Evolutionary conservation across 2,329 filamentous ascomycete genomes (phyloP).

Genomic region (Hymenoscyphus fraxineus): DNA sequence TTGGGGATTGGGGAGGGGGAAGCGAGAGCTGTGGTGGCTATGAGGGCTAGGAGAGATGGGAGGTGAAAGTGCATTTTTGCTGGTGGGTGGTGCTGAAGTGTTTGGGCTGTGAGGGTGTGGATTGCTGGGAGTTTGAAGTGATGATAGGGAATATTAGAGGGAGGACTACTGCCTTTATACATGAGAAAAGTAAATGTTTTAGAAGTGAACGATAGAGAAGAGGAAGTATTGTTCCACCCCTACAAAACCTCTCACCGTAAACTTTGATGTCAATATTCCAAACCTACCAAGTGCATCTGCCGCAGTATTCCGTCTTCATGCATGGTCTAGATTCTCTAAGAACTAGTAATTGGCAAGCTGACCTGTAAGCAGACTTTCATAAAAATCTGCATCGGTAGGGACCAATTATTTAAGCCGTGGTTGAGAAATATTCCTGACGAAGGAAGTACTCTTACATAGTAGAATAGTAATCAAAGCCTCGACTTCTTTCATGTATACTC

Average conservation of each 20-base stretch:
- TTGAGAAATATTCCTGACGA: not conserved
- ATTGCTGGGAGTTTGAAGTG: not conserved
- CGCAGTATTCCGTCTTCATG: not conserved
- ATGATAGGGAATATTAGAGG: not conserved
- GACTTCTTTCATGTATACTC: not conserved
- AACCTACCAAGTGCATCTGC: not conserved
- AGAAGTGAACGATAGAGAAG: not conserved
- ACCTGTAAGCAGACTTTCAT: constrained; percentile 1
- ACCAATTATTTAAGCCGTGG: not conserved
- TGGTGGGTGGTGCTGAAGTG: not conserved
- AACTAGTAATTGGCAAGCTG: not conserved
- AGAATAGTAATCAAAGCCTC: not conserved
- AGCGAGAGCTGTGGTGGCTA: not conserved
- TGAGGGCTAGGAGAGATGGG: not conserved
- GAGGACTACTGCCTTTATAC: not conserved
- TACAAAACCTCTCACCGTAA: not conserved
- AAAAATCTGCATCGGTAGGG: too few relatives aligned
- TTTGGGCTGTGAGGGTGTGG: not conserved
- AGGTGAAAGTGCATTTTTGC: not conserved
- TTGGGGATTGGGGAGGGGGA: not conserved
- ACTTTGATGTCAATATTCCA: not conserved
- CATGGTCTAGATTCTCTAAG: not conserved
- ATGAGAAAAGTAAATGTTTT: too few relatives aligned
- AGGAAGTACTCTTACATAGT: too few relatives aligned
- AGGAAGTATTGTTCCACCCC: not conserved